These are phyloP conservation scores for Microsporum canis DNA, from an alignment of 2,329 filamentous ascomycete species.

Conservation along the genomic window DNA sequence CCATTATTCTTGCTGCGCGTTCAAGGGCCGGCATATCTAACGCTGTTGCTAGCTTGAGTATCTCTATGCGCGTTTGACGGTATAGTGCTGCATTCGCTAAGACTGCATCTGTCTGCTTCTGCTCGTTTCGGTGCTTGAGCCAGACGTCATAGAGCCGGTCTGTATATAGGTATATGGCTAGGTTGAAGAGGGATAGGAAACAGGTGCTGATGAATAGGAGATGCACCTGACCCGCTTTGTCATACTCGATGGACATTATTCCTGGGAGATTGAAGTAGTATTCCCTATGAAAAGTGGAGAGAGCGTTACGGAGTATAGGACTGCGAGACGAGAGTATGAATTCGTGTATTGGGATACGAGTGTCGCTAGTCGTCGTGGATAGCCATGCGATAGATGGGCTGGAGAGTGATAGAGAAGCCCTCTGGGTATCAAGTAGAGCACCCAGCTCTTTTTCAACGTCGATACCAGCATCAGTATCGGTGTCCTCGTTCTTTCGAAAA, in stretches of 20 bases:
- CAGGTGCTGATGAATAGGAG: slow-evolving; percentile 62
- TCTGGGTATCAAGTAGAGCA: slow-evolving; percentile 1
- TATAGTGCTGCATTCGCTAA: slow-evolving; percentile 57
- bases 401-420: slow-evolving; percentile 21
- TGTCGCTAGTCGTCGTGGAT: slow-evolving; percentile 51
- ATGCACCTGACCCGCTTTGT: slow-evolving; percentile 41
- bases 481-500: not conserved
- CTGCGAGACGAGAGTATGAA: slow-evolving; percentile 72
- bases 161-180: slow-evolving; percentile 69
- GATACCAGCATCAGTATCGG: not conserved
- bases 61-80: slow-evolving; percentile 65
- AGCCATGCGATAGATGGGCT: slow-evolving; percentile 31
- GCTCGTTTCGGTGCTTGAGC: slow-evolving; percentile 61
- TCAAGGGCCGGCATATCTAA: slow-evolving; percentile 64
- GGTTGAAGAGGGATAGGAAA: slow-evolving; percentile 64
- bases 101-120: slow-evolving; percentile 46
- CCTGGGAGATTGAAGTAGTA: slow-evolving; percentile 50
- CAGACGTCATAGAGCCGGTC: slow-evolving; percentile 75
- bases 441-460: not conserved
- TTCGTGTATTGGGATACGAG: slow-evolving; percentile 68
- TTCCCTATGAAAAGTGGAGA: slow-evolving; percentile 47
- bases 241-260: slow-evolving; percentile 46
- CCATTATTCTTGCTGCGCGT: slow-evolving; percentile 64
- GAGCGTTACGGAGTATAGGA: slow-evolving; percentile 50
- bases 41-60: slow-evolving; percentile 72